Evolutionary conservation across 306 rosid species (phyloP).

Genomic region (Vicia faba): DNA sequence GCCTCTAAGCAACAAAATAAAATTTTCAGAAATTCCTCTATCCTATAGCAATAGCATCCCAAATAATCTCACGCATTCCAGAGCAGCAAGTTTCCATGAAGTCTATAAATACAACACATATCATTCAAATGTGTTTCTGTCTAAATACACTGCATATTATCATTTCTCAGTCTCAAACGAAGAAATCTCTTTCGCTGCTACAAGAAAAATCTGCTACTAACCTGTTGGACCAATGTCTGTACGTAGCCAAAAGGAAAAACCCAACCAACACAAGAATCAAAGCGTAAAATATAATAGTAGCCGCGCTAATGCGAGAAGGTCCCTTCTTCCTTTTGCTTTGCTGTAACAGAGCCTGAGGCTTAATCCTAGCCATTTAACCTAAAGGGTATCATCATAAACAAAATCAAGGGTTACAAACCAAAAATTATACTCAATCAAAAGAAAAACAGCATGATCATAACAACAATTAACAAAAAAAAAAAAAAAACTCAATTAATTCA

Average conservation of each 20-base stretch:
- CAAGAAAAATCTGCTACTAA: conserved; percentile 37
- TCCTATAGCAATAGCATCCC: conserved; percentile 7
- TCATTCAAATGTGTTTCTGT: too few species aligned
- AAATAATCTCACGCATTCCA: conserved; percentile 20
- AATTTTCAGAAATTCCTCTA: conserved; percentile 29
- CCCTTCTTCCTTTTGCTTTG: conserved; percentile 85
- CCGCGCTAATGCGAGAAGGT: conserved; percentile 53
- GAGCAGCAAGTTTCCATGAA: conserved; percentile 4
- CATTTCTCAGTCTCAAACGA: conserved; percentile 16
- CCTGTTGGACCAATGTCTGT: conserved; percentile 67
- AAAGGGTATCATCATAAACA: not conserved
- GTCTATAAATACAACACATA: too few species aligned
- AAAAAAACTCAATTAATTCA: conserved; percentile 14
- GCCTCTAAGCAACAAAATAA: not conserved
- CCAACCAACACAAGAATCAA: conserved; percentile 53
- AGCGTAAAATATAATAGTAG: conserved; percentile 47
- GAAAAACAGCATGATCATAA: conserved; percentile 1
- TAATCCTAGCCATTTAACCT: conserved; percentile 65
- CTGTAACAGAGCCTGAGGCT: conserved; percentile 71
- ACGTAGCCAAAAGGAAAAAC: conserved; percentile 51
- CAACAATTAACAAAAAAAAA: conserved; percentile 24
- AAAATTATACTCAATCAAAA: conserved; percentile 1
- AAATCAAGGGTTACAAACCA: conserved; percentile 20
- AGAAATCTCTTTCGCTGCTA: conserved; percentile 1
- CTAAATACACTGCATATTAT: not conserved